Percentiles rank a stretch among this genome's conserved stretches.
These are phyloP conservation scores for Lecanicillium sp. DNA, from an alignment of 2,329 filamentous ascomycete genomes.

Conservation along the genomic window DNA sequence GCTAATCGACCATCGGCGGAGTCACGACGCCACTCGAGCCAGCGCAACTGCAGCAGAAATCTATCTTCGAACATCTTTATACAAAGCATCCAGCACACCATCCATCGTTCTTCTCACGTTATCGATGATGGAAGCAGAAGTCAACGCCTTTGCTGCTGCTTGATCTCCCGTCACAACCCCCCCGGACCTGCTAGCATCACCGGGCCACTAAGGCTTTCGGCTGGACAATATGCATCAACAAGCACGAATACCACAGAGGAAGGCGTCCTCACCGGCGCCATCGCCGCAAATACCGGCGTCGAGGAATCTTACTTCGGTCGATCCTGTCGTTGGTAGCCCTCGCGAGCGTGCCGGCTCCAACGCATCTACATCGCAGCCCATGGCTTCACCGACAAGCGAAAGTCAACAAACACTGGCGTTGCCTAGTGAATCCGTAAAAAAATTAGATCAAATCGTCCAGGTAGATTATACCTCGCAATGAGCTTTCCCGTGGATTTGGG, in stretches of 20 bases:
- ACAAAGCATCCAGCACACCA: too few species aligned
- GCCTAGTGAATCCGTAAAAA: slow-evolving; percentile 61
- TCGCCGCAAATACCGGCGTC: slow-evolving; percentile 64
- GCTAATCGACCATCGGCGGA: too few species aligned
- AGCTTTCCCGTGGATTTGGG: background rate
- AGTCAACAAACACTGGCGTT: slow-evolving; percentile 36
- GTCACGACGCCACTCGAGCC: too few species aligned
- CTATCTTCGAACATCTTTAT: too few species aligned
- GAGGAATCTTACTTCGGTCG: slow-evolving; percentile 4
- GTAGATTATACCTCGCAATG: slow-evolving; percentile 33
- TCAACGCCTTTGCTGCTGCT: slow-evolving; percentile 1
- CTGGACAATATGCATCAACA: slow-evolving; percentile 72
- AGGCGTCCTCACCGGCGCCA: slow-evolving; percentile 59
- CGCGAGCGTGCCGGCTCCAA: slow-evolving; percentile 36
- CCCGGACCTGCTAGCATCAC: background rate
- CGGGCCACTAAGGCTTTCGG: background rate
- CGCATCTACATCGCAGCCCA: slow-evolving; percentile 28
- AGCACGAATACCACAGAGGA: slow-evolving; percentile 64
- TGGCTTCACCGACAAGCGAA: slow-evolving; percentile 40
- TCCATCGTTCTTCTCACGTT: background rate
- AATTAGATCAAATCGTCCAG: slow-evolving; percentile 90
- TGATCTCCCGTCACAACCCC: background rate
- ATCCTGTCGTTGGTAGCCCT: slow-evolving; percentile 19
- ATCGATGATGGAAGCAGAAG: slow-evolving; percentile 7
- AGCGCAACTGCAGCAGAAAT: too few species aligned